These are phyloP conservation scores for Penicillium fimorum DNA, from an alignment of 495 filamentous ascomycete genomes.

Conservation along the genomic window DNA sequence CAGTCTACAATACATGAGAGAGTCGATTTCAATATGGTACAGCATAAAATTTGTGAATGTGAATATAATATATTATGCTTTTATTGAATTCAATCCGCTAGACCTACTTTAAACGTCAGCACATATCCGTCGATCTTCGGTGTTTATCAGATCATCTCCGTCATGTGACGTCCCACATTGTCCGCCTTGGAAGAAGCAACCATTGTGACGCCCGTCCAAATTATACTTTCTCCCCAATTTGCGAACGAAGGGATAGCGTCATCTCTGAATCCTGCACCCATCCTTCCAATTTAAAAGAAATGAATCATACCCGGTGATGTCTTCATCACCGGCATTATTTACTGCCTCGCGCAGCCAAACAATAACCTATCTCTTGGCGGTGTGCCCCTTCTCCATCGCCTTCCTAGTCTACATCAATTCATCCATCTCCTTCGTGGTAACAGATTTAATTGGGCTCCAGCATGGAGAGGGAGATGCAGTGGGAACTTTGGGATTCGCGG, in stretches of 20 bases:
- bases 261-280: background rate
- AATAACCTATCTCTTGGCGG: slow-evolving; percentile 78
- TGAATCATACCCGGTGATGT: slow-evolving; percentile 29
- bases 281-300: slow-evolving; percentile 11
- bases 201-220: background rate
- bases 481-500: slow-evolving; percentile 91
- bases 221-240: background rate
- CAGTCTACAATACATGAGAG: background rate
- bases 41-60: background rate
- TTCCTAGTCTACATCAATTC: slow-evolving; percentile 98
- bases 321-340: slow-evolving; percentile 43
- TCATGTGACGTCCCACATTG: slow-evolving; percentile 22
- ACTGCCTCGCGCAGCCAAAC: slow-evolving; percentile 72
- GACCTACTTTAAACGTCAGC: background rate
- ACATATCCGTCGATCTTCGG: background rate
- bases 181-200: slow-evolving; percentile 7
- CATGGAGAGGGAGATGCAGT: slow-evolving; percentile 82
- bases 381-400: slow-evolving; percentile 92
- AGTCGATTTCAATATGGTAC: background rate
- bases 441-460: slow-evolving; percentile 77
- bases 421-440: slow-evolving; percentile 90
- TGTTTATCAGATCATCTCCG: slow-evolving; percentile 29
- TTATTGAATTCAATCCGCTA: background rate
- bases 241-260: background rate
- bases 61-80: background rate